Conservation (phyloP, 2,329 filamentous ascomycete species). For the Aspergillus sp. region DNA sequence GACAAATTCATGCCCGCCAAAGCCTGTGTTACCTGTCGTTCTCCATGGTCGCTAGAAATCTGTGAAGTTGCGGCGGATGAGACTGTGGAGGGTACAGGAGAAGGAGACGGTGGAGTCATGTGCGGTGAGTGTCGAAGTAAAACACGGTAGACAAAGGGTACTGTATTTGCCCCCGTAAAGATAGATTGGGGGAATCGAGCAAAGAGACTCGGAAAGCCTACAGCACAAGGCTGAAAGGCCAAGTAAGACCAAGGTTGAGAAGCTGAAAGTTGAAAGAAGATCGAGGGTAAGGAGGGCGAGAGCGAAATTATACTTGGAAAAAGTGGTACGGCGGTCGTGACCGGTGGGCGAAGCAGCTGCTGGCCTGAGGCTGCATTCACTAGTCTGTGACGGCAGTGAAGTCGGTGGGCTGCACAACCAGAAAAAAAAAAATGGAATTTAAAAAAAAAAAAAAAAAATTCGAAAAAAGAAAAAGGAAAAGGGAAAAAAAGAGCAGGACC, state of each 20-base stretch:
- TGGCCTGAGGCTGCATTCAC: conserved; percentile 25
- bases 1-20: conserved; percentile 45
- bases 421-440: conserved; percentile 9
- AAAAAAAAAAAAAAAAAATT: conserved; percentile 7
- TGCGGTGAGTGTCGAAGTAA: conserved; percentile 28
- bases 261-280: conserved; percentile 8
- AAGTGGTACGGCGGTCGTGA: conserved; percentile 20
- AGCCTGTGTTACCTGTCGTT: conserved; percentile 44
- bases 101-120: conserved; percentile 43
- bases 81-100: conserved; percentile 45
- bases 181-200: conserved; percentile 12
- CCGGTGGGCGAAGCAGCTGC: conserved; percentile 4
- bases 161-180: conserved; percentile 23
- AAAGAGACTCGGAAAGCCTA: conserved; percentile 17
- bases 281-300: conserved; percentile 8
- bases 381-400: conserved; percentile 22
- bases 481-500: conserved; percentile 8
- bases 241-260: conserved; percentile 10
- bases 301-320: conserved; percentile 14
- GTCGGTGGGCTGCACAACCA: conserved; percentile 7
- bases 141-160: conserved; percentile 23
- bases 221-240: conserved; percentile 29
- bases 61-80: conserved; percentile 44
- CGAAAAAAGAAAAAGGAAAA: conserved; percentile 8
- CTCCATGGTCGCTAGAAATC: conserved; percentile 42